phyloP scores from a whole-genome alignment of 495 filamentous ascomycete species.

The Hypoxylon cercidicola region DNA sequence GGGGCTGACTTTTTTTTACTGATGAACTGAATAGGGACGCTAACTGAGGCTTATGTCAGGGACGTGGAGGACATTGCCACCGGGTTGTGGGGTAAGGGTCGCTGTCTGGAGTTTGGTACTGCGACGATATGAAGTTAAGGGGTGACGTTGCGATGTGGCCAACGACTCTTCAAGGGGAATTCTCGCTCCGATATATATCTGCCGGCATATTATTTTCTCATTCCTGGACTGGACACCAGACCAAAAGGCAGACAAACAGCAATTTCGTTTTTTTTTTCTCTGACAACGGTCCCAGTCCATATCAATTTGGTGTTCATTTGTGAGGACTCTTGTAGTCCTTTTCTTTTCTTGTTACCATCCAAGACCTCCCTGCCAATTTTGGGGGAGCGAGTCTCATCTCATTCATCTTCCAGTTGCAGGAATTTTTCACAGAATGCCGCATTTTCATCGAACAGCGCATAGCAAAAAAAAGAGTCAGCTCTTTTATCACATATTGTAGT shows the following conservation, averaged over 20 bases:
- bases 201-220: conserved; percentile 9
- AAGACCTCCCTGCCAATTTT: not conserved
- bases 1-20: conserved; percentile 9
- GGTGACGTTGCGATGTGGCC: conserved; percentile 2
- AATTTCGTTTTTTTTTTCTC: conserved; percentile 14
- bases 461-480: conserved; percentile 8
- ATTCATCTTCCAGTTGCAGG: not conserved
- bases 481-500: conserved; percentile 19
- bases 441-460: conserved; percentile 22
- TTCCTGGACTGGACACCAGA: conserved; percentile 17
- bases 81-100: conserved; percentile 1
- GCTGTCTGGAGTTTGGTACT: conserved; percentile 28
- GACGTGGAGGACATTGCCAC: not conserved
- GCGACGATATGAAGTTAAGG: conserved; percentile 8
- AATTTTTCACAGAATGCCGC: conserved; percentile 17
- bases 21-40: conserved; percentile 11
- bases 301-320: not conserved
- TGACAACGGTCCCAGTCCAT: conserved; percentile 1
- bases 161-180: not conserved
- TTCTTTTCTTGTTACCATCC: not conserved
- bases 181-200: not conserved
- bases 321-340: not conserved
- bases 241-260: conserved; percentile 24
- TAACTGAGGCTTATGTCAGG: not conserved
- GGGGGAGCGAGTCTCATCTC: not conserved